Evolutionary conservation across 1,284 basidiomycete species (phyloP).

Genomic region (Heterobasidion annosum): DNA sequence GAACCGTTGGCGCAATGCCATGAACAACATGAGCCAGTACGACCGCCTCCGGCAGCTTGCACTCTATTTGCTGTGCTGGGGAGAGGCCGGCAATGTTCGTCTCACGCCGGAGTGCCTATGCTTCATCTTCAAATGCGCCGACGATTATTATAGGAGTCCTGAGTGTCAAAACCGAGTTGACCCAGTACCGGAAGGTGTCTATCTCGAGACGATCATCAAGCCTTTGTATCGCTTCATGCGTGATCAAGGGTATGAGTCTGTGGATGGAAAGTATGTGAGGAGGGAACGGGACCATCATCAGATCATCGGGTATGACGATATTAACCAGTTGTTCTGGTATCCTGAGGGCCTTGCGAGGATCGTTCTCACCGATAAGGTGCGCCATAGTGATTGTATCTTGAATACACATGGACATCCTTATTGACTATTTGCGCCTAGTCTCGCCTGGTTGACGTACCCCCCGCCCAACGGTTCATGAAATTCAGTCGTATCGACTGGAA

Average conservation of each 20-base stretch:
- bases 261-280: slow-evolving; percentile 92
- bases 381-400: slow-evolving; percentile 15
- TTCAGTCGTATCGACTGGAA: slow-evolving; percentile 89
- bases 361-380: slow-evolving; percentile 77
- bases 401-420: background rate
- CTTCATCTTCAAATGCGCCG: slow-evolving; percentile 99
- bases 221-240: slow-evolving; percentile 95
- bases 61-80: slow-evolving; percentile 95
- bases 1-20: slow-evolving; percentile 94
- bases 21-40: slow-evolving; percentile 99
- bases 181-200: slow-evolving; percentile 92
- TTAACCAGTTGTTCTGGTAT: slow-evolving; percentile 99
- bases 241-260: slow-evolving; percentile 95
- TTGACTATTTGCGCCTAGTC: slow-evolving; percentile 35
- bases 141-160: slow-evolving; percentile 97
- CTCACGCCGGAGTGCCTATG: slow-evolving; percentile 97
- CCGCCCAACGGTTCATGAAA: slow-evolving; percentile 87
- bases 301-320: slow-evolving; percentile 98
- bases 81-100: slow-evolving; percentile 94
- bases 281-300: slow-evolving; percentile 93
- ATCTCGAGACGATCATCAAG: slow-evolving; percentile 88
- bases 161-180: slow-evolving; percentile 96
- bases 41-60: slow-evolving; percentile 95
- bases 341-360: slow-evolving; percentile 96
- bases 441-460: slow-evolving; percentile 83